These are phyloP conservation scores for Chrysoporthe cubensis DNA, from an alignment of 2,329 filamentous ascomycete genomes.

Conservation along the genomic window DNA sequence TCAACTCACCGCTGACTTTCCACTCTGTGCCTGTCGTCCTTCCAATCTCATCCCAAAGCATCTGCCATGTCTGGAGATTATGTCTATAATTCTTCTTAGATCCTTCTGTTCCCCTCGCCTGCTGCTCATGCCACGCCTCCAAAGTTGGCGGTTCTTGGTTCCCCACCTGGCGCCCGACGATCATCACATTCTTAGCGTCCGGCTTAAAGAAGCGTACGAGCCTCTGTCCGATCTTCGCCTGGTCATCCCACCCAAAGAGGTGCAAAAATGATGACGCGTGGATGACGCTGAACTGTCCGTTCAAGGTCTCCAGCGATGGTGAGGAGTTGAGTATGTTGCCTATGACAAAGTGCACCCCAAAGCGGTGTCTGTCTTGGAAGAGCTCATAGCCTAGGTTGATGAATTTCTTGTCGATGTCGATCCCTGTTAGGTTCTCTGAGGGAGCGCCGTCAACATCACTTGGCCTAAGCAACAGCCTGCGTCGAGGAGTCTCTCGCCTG, in stretches of 20 bases:
- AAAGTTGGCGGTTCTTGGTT: constrained; percentile 31
- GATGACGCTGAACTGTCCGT: constrained; percentile 30
- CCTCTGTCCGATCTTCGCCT: constrained; percentile 33
- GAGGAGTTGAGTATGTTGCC: constrained; percentile 35
- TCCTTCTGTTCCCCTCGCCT: constrained; percentile 17
- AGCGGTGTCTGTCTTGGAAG: constrained; percentile 33
- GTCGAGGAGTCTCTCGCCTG: constrained; percentile 41
- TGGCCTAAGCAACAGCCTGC: constrained; percentile 51
- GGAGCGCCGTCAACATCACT: constrained; percentile 46
- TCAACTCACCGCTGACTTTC: constrained; percentile 29
- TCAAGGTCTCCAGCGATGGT: constrained; percentile 28
- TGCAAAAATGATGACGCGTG: too few species aligned
- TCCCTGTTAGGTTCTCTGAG: constrained; percentile 33
- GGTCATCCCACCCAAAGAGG: constrained; percentile 35
- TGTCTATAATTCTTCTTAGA: constrained; percentile 42
- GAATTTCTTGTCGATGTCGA: too few species aligned
- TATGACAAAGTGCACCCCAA: constrained; percentile 31
- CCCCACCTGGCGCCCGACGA: constrained; percentile 38
- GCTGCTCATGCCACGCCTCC: constrained; percentile 20
- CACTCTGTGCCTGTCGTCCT: constrained; percentile 42
- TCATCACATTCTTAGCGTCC: constrained; percentile 29
- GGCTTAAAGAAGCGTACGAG: constrained; percentile 35
- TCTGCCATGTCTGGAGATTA: constrained; percentile 45
- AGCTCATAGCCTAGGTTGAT: too few species aligned
- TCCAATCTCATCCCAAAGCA: constrained; percentile 47